Base-by-base conservation (phyloP, 2,329 filamentous ascomycete species). In the Cordyceps cicadae region DNA sequence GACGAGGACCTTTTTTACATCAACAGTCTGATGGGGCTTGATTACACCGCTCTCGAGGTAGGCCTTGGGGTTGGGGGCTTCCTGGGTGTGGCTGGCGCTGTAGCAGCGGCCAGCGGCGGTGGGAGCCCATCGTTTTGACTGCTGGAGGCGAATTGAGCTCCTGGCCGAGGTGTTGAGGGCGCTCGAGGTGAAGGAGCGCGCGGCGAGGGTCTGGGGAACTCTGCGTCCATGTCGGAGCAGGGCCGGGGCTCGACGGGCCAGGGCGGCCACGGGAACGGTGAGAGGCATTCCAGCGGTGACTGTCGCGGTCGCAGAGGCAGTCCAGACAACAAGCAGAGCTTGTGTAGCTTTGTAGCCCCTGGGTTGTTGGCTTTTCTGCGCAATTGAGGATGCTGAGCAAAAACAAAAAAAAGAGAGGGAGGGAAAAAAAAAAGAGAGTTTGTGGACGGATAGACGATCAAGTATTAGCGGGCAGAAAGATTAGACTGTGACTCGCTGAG, bases 1-100 rank as follows among this genome's bases (percentile, higher is more conserved):
- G 68, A 97, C 92, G 64, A 97, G 80, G 57, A 97, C 93, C 80
- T 97, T 97, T 81, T 96, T 96, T 66, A 97, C 92, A 72, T 96
- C 85, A 55, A 97, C 88, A 60, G 89, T 79, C 69, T 93, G 82
- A 69, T 83, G 83, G 62, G 88, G 87, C 74, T 92, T 89, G 72
- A 97, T 87, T 63, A 87, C 88, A 68, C 92, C 92, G 76, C 90
- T 96, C 72, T 91, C 86, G 68, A 97, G 80, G 76, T 96, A 96
- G 64, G 92, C 90, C 77, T 92, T 87, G 58, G 92, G 84, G 71
- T 88, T 90, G 60, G 92, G 90, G 57, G 90, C 87, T 66, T 86
- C 79, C 75, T 94, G 84, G 53, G 81, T 76, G 65, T 78, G 75
- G 45, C 71, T 72, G 51, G 74, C 72, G 67, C 72, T 76, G 65